Conservation (phyloP, 192 early-diverging fungal species). For the Entomortierella beljakovae region DNA sequence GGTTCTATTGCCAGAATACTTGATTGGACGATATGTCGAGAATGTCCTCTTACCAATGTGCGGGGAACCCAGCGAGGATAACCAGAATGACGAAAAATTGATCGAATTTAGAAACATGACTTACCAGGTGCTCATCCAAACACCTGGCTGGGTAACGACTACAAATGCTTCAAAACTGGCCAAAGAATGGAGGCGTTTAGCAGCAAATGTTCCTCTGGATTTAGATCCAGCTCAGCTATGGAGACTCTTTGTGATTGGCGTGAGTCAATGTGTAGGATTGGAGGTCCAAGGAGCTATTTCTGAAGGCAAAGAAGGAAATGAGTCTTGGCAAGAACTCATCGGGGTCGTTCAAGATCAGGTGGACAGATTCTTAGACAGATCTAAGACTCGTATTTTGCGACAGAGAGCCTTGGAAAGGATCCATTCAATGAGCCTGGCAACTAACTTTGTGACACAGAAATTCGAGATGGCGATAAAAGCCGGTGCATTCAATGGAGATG, state of each 20-base stretch:
- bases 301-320: not conserved
- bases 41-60: slow-evolving; percentile 31
- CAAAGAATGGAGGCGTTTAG: slow-evolving; percentile 23
- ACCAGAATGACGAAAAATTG: slow-evolving; percentile 18
- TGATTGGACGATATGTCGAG: slow-evolving; percentile 34
- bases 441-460: not conserved
- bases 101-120: slow-evolving; percentile 15
- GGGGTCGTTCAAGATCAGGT: slow-evolving; percentile 32
- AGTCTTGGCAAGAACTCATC: slow-evolving; percentile 31
- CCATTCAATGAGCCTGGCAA: not conserved
- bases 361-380: slow-evolving; percentile 29
- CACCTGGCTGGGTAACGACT: slow-evolving; percentile 21
- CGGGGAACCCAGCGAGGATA: slow-evolving; percentile 4
- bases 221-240: slow-evolving; percentile 19
- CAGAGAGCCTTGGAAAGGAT: slow-evolving; percentile 28
- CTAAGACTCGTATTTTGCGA: slow-evolving; percentile 13
- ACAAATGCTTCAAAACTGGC: slow-evolving; percentile 20
- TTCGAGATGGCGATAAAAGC: slow-evolving; percentile 10
- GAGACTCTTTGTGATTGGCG: not conserved
- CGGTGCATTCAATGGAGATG: slow-evolving; percentile 19
- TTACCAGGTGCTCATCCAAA: slow-evolving; percentile 16
- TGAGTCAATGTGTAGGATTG: slow-evolving; percentile 20
- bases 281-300: slow-evolving; percentile 19
- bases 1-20: slow-evolving; percentile 8
- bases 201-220: slow-evolving; percentile 10